Evolutionary conservation across 441 rosid genomes (phyloP).

Genomic region (Populus trichocarpa): DNA sequence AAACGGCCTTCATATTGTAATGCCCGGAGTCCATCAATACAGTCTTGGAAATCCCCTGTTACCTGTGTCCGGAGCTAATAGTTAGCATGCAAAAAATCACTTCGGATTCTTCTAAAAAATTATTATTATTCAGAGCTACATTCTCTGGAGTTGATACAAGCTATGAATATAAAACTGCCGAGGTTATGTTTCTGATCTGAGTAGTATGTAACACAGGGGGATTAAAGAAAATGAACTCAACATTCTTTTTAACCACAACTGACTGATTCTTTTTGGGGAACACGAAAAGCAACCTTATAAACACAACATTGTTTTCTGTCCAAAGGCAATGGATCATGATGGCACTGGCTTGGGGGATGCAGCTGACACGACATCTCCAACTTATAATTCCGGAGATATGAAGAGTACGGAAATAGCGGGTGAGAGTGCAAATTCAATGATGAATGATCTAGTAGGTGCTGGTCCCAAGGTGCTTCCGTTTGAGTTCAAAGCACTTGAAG

Average conservation of each 20-base stretch:
- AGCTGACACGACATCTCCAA: background rate
- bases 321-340: background rate
- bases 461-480: constrained; percentile 36
- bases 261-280: background rate
- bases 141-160: background rate
- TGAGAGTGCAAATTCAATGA: background rate
- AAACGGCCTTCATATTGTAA: no score
- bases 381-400: background rate
- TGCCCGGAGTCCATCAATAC: no score
- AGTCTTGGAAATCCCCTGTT: no score
- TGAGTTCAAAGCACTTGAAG: constrained; percentile 51
- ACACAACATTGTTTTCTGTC: background rate
- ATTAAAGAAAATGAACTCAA: background rate
- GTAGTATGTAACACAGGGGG: background rate
- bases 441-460: background rate
- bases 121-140: background rate
- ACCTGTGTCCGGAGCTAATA: no score
- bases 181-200: background rate
- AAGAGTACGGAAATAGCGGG: background rate
- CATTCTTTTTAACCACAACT: background rate
- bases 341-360: background rate
- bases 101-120: no score
- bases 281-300: background rate
- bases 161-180: background rate
- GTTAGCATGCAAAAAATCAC: no score